Evolutionary conservation across 176 grass and related monocot species (phyloP).

Genomic region (Raddia distichophylla): DNA sequence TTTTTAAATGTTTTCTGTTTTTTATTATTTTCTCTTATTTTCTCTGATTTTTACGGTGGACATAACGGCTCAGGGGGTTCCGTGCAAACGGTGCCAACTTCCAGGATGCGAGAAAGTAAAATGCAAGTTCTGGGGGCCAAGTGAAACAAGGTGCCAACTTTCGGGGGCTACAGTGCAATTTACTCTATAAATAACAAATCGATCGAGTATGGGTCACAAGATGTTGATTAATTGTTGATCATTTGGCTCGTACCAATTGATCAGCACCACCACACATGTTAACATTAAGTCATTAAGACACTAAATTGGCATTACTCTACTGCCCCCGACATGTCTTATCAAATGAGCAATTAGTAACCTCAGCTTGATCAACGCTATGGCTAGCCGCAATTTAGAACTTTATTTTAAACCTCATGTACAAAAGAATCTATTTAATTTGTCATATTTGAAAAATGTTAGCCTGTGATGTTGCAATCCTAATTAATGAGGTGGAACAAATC

Average conservation of each 20-base stretch:
- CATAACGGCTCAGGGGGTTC: no score
- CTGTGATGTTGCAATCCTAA: background rate
- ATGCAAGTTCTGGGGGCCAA: no score
- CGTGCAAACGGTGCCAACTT: no score
- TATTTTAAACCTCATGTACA: background rate
- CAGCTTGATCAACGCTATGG: background rate
- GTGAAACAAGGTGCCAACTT: no score
- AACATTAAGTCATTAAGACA: background rate
- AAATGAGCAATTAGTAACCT: background rate
- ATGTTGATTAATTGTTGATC: background rate
- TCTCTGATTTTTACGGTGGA: no score
- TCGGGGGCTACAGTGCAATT: no score
- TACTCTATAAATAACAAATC: background rate
- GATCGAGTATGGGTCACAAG: background rate
- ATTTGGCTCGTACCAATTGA: background rate
- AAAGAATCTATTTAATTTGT: background rate
- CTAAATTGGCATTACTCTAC: conserved; percentile 12
- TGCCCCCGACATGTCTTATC: conserved; percentile 47
- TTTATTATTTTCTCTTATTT: no score
- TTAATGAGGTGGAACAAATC: background rate
- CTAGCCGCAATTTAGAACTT: background rate
- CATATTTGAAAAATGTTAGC: background rate
- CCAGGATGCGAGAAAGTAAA: no score
- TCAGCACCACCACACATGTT: background rate
- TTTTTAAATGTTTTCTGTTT: no score